phyloP scores from a whole-genome alignment of 352 stramenopile species.

The Salisapilia sapeloensis region DNA sequence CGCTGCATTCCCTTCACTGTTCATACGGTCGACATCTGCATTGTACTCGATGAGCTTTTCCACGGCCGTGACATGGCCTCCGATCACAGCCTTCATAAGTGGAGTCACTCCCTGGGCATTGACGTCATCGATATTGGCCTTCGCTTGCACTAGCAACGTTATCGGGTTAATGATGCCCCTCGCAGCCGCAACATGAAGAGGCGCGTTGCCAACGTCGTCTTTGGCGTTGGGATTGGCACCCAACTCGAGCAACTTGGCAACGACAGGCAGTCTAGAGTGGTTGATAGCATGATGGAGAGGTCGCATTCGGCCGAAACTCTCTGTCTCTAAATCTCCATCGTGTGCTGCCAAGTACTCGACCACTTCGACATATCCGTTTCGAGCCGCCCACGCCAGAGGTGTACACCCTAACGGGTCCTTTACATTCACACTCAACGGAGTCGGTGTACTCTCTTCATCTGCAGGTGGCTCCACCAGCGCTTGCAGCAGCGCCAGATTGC shows the following conservation, averaged over 20 bases:
- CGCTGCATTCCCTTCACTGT: constrained; percentile 66
- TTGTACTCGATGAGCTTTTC: constrained; percentile 79
- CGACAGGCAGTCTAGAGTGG: constrained; percentile 39
- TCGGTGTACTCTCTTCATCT: constrained; percentile 10
- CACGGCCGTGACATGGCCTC: constrained; percentile 58
- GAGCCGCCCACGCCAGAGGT: constrained; percentile 58
- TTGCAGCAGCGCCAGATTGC: constrained; percentile 52
- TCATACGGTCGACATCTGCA: constrained; percentile 39
- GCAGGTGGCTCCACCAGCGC: constrained; percentile 39
- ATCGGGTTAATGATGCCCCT: constrained; percentile 79
- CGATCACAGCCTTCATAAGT: constrained; percentile 75
- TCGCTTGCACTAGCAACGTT: constrained; percentile 45
- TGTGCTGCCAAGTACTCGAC: constrained; percentile 54
- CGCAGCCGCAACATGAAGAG: constrained; percentile 64
- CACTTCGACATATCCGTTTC: constrained; percentile 73
- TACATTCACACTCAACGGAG: constrained; percentile 51
- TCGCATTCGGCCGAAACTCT: constrained; percentile 63
- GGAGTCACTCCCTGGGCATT: constrained; percentile 71
- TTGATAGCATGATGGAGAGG: constrained; percentile 78
- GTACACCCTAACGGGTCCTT: constrained; percentile 75
- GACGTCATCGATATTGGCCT: constrained; percentile 54
- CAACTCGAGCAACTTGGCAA: constrained; percentile 53
- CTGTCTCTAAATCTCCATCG: constrained; percentile 43
- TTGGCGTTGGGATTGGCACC: constrained; percentile 55
- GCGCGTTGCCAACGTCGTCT: constrained; percentile 76